Evolutionary conservation across 495 filamentous ascomycete genomes (phyloP).

Genomic region (Tirmania nivea): DNA sequence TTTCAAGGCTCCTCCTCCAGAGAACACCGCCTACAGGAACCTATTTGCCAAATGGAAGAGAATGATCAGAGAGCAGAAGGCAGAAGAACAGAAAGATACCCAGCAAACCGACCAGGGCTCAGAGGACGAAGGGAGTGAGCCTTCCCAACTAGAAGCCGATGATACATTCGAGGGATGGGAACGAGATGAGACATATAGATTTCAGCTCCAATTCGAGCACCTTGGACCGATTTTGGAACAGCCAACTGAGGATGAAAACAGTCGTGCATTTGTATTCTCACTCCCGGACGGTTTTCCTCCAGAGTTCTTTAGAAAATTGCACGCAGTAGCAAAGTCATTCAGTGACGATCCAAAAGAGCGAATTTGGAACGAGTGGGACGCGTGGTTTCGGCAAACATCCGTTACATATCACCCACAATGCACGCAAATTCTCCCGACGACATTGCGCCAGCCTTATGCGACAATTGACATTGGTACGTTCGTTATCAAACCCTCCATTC

Average conservation of each 20-base stretch:
- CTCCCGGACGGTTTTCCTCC: constrained; percentile 34
- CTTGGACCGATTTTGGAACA: constrained; percentile 32
- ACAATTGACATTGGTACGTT: constrained; percentile 54
- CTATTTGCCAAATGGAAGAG: not conserved
- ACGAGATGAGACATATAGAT: constrained; percentile 24
- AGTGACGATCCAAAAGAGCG: constrained; percentile 23
- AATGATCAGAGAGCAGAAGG: not conserved
- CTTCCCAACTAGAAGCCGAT: too few species aligned
- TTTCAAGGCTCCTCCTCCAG: not conserved
- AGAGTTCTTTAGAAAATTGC: constrained; percentile 35
- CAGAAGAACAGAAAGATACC: not conserved
- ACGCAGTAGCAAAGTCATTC: constrained; percentile 23
- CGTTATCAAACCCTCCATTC: too few species aligned
- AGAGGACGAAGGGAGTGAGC: not conserved
- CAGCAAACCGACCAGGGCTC: not conserved
- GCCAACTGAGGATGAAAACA: constrained; percentile 17
- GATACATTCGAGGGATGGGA: not conserved
- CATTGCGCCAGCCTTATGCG: constrained; percentile 32
- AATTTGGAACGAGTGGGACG: constrained; percentile 42
- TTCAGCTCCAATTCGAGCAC: constrained; percentile 43
- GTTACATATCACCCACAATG: constrained; percentile 31
- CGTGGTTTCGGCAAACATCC: constrained; percentile 57
- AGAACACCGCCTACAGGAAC: not conserved
- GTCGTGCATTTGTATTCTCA: constrained; percentile 32
- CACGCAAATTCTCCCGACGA: constrained; percentile 26